phyloP scores from a whole-genome alignment of 2,329 filamentous ascomycete species.

The Incumbomyces delicatus region DNA sequence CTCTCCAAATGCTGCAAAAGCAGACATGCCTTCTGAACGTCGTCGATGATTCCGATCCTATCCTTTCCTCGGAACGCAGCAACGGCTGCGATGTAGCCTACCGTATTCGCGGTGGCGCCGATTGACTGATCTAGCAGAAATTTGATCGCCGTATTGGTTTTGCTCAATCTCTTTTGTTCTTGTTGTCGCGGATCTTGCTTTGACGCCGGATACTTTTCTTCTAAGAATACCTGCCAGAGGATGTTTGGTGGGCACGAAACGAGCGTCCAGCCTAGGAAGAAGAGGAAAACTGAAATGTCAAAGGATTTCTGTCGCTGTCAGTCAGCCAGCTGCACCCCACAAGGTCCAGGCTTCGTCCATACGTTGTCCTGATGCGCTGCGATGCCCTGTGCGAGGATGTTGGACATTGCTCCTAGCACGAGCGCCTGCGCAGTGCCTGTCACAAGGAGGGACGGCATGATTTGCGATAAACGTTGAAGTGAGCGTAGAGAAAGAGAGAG shows the following conservation, averaged over 20 bases:
- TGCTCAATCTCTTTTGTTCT: slow-evolving; percentile 25
- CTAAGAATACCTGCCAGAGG: slow-evolving; percentile 73
- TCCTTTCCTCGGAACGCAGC: slow-evolving; percentile 35
- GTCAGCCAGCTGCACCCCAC: background rate
- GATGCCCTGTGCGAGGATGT: slow-evolving; percentile 63
- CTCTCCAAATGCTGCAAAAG: background rate
- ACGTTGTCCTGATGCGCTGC: slow-evolving; percentile 53
- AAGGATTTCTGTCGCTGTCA: slow-evolving; percentile 33
- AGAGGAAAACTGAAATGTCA: slow-evolving; percentile 58
- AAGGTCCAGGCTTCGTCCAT: background rate
- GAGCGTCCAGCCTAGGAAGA: slow-evolving; percentile 66
- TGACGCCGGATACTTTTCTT: slow-evolving; percentile 54
- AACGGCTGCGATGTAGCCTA: slow-evolving; percentile 47
- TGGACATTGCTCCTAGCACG: slow-evolving; percentile 56
- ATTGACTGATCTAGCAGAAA: slow-evolving; percentile 50
- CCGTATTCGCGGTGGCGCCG: slow-evolving; percentile 47
- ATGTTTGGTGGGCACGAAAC: slow-evolving; percentile 75
- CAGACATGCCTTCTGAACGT: slow-evolving; percentile 26
- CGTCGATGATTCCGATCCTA: slow-evolving; percentile 24
- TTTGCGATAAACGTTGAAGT: no score
- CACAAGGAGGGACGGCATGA: slow-evolving; percentile 32
- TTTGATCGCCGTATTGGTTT: slow-evolving; percentile 46
- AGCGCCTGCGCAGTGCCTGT: slow-evolving; percentile 56
- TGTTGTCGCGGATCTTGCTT: slow-evolving; percentile 8
- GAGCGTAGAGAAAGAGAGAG: no score